Base-by-base conservation (phyloP, 2,329 filamentous ascomycete genomes). In the Aspergillus jensenii region DNA sequence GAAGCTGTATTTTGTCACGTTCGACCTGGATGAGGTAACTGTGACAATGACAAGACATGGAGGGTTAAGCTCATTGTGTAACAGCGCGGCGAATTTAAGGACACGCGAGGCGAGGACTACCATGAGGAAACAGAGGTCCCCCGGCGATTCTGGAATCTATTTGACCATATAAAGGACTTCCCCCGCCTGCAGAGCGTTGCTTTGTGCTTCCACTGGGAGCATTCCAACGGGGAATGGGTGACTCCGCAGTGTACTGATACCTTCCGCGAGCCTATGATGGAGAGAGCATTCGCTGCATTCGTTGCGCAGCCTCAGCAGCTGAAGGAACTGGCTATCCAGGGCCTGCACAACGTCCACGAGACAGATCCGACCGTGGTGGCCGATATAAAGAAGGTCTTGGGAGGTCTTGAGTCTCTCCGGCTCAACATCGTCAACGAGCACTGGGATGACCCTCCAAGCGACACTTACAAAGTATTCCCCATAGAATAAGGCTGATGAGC, bases 381-480 rank as follows among this genome's bases (percentile, higher is more conserved):
- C 2, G 43, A 48, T 2, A 25, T 60, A 6, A 14, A n/a, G 4
- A 51, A 54, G 15, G 49, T 60, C 2, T 21, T 62, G 6, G 15
- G 15, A 1, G 17, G 14, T 4, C 19, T 62, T 7, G n/a, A 33
- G 7, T 49, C 60, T 3, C 39, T 62, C 2, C 47, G 60, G 7
- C 44, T 62, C 5, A 60, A 60, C 12, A 56, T 60, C 19, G 17
- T 40, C 2, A 49, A 62, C 19, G 33, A 59, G 15, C 25, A 49
- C n/a, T 8, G 44, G 9, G 27, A 31, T 3, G 33, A 45, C 15
- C n/a, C 23, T 3, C 48, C 53, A 33, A 21, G 17, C 4, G 44
- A 53, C 14, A 17, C 9, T 21, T 31, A 54, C 6, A 43, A 52
- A 1, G 4, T 44, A 14, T 37, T 31, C 3, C 27, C 27, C 9